Percentiles rank a stretch among this genome's conserved stretches.
Evolutionary conservation across 1,284 basidiomycete species (phyloP).

Genomic region (Cerrena zonata): DNA sequence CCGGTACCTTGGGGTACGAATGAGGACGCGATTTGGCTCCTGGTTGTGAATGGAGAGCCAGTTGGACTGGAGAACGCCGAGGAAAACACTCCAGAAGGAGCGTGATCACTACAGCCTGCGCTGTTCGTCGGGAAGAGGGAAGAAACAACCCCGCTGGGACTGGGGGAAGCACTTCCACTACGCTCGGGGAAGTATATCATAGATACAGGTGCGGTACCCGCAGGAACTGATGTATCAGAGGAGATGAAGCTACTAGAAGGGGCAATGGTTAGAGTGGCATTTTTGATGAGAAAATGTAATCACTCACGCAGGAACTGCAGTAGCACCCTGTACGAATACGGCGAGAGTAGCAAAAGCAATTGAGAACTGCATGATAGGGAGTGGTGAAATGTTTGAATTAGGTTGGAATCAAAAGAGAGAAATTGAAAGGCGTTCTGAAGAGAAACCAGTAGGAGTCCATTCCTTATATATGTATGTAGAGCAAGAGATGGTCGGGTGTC

Average conservation of each 20-base stretch:
- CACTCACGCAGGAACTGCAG: background rate
- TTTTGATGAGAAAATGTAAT: background rate
- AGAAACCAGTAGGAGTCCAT: too few species aligned
- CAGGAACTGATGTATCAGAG: too few species aligned
- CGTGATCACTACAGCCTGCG: background rate
- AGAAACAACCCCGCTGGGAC: too few species aligned
- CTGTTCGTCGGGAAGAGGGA: background rate
- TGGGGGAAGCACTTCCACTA: background rate
- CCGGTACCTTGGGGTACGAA: too few species aligned
- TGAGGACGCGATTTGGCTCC: background rate
- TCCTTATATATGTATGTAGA: too few species aligned
- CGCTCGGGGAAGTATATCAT: too few species aligned
- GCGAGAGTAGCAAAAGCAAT: background rate
- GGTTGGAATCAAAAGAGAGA: background rate
- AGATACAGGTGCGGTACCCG: too few species aligned
- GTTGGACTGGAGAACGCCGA: background rate
- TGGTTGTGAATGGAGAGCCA: too few species aligned
- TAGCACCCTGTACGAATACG: background rate
- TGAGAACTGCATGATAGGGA: background rate
- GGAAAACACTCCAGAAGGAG: background rate
- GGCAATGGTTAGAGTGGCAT: background rate
- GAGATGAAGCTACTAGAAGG: too few species aligned
- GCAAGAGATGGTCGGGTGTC: too few species aligned
- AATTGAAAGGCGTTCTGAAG: too few species aligned
- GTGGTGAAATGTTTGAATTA: background rate